Base-by-base conservation (phyloP, 257 asterid species). In the Nicotiana benthamiana region DNA sequence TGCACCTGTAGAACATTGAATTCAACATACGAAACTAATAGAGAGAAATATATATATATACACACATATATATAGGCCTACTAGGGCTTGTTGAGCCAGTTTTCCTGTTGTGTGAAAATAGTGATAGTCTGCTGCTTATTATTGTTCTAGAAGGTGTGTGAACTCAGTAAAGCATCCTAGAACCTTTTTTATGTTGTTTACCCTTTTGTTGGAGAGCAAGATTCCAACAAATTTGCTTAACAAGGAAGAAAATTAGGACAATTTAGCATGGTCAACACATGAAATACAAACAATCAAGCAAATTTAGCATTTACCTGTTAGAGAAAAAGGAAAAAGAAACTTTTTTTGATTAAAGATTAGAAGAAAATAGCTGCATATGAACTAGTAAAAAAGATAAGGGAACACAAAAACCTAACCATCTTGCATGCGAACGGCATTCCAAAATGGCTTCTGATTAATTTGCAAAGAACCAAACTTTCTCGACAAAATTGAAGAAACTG, bases 371-470 rank as follows among this genome's bases (percentile, higher is more conserved):
- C 48, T 40, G 48, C 8, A 40, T 15, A 54, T 17, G n/a, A 54
- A 53, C 2, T 53, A 53, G 59, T 18, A 53, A 72, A 13, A 64
- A 12, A 46, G 64, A 61, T 3, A 48, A 22, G 20, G 59, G 43
- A 24, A 61, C 9, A 66, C 51, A 36, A 26, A 24, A 78, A 83
- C 56, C 92, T 43, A 86, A 93, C 97, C 97, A 86, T 95, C 97
- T 75, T 91, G 97, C 93, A 91, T 90, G 89, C 84, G 86, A 88
- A 87, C 84, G 62, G 62, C 91, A 88, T 83, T 89, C 70, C 87
- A 77, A 77, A 46, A 53, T n/a, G 83, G 80, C 84, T 54, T 60
- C 82, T 83, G 63, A 63, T 89, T 92, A 74, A 89, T 84, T 86
- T 83, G 92, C 78, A 91, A 84, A 77, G 91, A 82, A 80, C 66